Base-by-base conservation (phyloP, 768 basidiomycete genomes). In the Lactarius tabidus region DNA sequence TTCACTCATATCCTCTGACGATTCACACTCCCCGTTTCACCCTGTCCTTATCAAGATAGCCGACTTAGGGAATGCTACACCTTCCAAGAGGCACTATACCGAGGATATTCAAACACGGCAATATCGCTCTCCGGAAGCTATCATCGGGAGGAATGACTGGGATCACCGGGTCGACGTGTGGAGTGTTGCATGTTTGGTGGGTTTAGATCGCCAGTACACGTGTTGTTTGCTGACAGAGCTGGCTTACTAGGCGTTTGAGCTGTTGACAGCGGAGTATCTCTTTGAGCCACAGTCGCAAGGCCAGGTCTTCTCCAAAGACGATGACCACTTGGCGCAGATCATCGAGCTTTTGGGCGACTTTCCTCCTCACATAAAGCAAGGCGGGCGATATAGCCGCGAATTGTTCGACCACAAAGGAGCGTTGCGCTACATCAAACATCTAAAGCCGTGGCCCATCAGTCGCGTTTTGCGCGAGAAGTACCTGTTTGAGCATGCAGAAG, bases 81-180 rank as follows among this genome's bases (percentile, higher is more conserved):
- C 93, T 18, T 88, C 91, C n/a, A 88, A 79, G 69, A 86, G 87
- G 71, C 93, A 96, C 74, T 97, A 85, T 74, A 96, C 94, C 10
- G 94, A 95, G 72, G 94, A 95, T 73, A 96, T 95, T 69, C 95
- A 96, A 77, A 97, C 94, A n/a, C 85, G 94, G 51, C 94, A 96
- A 73, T 97, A 97, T 74, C 89, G 94, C 67, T 85, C 91, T 31
- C 94, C 94, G n/a, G 94, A 97, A 75, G 94, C 93, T 60, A 94
- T 97, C 70, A 78, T 95, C 20, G 94, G 95, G 20, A 85, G 87
- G 61, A 84, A 83, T 39, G 90, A 92, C 70, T 97, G 94, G 94
- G 91, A 88, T 69, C 80, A 85, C 41, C 85, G 88, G 61, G 93
- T 85, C 52, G 94, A 97, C 76, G 84, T 95, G 26, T 97, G 94